Percentiles rank a stretch among this genome's conserved stretches.
phyloP scores from a whole-genome alignment of 768 basidiomycete genomes.

The Russula virescens region DNA sequence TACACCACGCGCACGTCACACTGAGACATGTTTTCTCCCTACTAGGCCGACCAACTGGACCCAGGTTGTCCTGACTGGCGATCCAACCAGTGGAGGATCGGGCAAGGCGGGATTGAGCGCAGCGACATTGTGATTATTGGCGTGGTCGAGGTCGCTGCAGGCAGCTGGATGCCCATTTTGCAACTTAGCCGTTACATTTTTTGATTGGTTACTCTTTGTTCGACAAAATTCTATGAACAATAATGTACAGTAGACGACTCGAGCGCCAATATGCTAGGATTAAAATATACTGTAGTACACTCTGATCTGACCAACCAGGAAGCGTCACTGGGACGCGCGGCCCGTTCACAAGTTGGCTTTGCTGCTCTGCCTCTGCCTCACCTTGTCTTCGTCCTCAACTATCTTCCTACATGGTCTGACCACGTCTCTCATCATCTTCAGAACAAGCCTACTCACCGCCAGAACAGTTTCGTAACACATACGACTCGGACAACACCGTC shows the following conservation, averaged over 20 bases:
- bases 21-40: neutral
- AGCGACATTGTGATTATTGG: conserved; percentile 9
- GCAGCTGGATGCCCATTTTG: conserved; percentile 16
- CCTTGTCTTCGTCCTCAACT: neutral
- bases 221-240: too few species aligned
- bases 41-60: neutral
- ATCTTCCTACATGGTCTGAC: neutral
- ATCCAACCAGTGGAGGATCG: conserved; percentile 1
- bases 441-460: neutral
- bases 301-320: neutral
- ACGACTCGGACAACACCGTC: conserved; percentile 98
- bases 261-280: neutral
- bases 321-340: conserved; percentile 10
- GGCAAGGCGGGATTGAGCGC: neutral
- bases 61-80: neutral
- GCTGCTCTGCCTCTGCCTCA: neutral
- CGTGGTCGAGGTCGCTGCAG: neutral
- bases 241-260: too few species aligned
- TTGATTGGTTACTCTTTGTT: too few species aligned
- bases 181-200: conserved; percentile 11
- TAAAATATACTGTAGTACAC: neutral
- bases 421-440: neutral
- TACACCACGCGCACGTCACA: neutral
- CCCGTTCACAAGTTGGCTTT: neutral
- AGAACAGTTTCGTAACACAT: conserved; percentile 84